Evolutionary conservation across 2,329 filamentous ascomycete species (phyloP).

Genomic region (Colletotrichum cordylinicola): DNA sequence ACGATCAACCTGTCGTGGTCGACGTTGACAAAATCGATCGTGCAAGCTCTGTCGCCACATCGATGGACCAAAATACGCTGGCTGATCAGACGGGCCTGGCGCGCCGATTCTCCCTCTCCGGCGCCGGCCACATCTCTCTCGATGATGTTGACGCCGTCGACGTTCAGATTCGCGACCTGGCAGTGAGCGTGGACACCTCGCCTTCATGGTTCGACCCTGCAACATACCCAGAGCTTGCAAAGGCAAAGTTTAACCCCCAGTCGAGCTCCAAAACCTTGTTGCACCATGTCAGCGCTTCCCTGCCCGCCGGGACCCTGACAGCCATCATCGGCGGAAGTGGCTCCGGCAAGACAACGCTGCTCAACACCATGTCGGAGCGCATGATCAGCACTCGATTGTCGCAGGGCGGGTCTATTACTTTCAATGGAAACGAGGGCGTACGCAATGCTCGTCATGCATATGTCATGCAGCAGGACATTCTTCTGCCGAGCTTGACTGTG

Average conservation of each 20-base stretch:
- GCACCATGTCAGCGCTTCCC: conserved; percentile 66
- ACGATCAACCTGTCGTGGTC: neutral
- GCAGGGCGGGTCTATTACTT: conserved; percentile 61
- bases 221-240: conserved; percentile 49
- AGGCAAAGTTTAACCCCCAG: conserved; percentile 39
- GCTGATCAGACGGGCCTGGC: conserved; percentile 15
- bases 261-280: conserved; percentile 60
- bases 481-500: conserved; percentile 76
- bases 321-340: conserved; percentile 80
- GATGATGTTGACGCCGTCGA: conserved; percentile 62
- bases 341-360: conserved; percentile 73
- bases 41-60: conserved; percentile 37
- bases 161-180: conserved; percentile 58
- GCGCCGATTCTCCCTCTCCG: conserved; percentile 33
- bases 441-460: conserved; percentile 67
- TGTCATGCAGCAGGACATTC: conserved; percentile 78
- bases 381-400: conserved; percentile 61
- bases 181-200: conserved; percentile 63
- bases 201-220: conserved; percentile 56
- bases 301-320: conserved; percentile 71
- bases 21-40: conserved; percentile 38
- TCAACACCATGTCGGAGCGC: conserved; percentile 75
- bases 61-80: conserved; percentile 26
- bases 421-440: conserved; percentile 64
- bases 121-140: conserved; percentile 44